These are phyloP conservation scores for Tetradesmus lagerheimii DNA, from an alignment of 139 green algal species.

Conservation along the genomic window DNA sequence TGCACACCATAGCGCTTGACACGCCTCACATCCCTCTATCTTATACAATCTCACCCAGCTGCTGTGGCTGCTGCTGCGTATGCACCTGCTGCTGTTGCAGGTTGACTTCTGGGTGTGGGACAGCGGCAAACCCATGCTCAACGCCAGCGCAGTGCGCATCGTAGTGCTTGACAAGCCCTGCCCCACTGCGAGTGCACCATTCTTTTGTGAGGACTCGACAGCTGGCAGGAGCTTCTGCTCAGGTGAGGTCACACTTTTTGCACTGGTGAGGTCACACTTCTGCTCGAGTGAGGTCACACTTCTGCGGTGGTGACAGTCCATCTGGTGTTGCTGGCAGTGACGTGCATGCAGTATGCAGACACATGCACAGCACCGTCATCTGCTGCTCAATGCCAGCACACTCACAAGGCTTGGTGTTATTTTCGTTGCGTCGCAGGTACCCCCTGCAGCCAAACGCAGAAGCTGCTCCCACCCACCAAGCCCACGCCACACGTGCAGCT, in stretches of 20 bases:
- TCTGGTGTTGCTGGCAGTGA: no score
- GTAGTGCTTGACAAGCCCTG: conserved; percentile 45
- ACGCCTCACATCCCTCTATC: not conserved
- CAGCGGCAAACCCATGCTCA: conserved; percentile 44
- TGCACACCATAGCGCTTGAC: conserved; percentile 13
- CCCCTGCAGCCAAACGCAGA: not conserved
- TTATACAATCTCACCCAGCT: not conserved
- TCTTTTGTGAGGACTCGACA: conserved; percentile 32
- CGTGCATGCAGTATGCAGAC: no score
- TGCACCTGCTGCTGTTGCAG: not conserved
- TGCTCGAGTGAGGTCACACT: no score
- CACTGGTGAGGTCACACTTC: no score
- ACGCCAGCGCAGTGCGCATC: conserved; percentile 40
- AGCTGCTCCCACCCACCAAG: conserved; percentile 18
- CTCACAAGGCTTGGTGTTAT: no score
- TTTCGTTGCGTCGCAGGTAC: no score
- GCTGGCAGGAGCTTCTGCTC: conserved; percentile 39
- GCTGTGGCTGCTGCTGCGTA: not conserved
- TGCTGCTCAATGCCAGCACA: no score
- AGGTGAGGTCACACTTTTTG: conserved; percentile 7
- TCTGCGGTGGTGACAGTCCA: no score
- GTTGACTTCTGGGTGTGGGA: conserved; percentile 68
- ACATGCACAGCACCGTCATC: no score
- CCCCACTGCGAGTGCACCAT: not conserved
- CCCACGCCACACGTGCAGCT: not conserved